Evolutionary conservation across 805 yeast species (phyloP), one percentile per base, ranked within the genome.

Genomic region (Wilhelminamyces savonicus): DNA sequence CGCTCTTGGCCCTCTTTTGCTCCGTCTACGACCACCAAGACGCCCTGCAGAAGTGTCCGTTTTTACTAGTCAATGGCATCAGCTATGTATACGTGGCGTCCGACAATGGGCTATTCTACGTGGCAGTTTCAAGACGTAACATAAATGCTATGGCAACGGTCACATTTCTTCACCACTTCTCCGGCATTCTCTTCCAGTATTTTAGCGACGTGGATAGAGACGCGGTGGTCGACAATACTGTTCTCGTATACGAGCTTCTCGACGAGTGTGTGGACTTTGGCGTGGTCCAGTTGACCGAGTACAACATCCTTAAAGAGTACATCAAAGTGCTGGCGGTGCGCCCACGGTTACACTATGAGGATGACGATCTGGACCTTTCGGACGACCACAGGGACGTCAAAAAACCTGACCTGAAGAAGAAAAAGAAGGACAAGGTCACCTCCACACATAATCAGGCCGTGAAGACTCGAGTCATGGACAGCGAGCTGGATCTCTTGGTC

Each of bases 211-310:
- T 82, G 23, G 74, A 73, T 43, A 69, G 69, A 31, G 87, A 80
- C 31, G 44, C 74, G 12, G 71, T 85, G 2, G 58, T 72, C 14
- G 95, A 86, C 52, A 90, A 86, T 53, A 71, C 74, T 40, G 76
- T 78, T 20, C 62, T 86, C 28, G 71, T 86, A 6, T 81, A 80
- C 54, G 96, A 87, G 50, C 58, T 86, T n/a, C 55, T 86, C 25
- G 96, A 86, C 49, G 96, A 86, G 48, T 82, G 86, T 67, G 71
- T 84, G 75, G 96, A 87, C 53, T 82, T 73, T 54, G 96, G 96
- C 7, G 58, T 82, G n/a, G 77, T 86, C 1, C 96, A 87, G 56
- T 64, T 82, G 30, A 82, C 95, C 0, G 95, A 87, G 46, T 72
- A 76, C 29, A 81, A 79, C 39, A 71, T 87, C 9, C 64, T 87